phyloP scores from a whole-genome alignment of 208 protist species.

The Trichomonas vaginalis region DNA sequence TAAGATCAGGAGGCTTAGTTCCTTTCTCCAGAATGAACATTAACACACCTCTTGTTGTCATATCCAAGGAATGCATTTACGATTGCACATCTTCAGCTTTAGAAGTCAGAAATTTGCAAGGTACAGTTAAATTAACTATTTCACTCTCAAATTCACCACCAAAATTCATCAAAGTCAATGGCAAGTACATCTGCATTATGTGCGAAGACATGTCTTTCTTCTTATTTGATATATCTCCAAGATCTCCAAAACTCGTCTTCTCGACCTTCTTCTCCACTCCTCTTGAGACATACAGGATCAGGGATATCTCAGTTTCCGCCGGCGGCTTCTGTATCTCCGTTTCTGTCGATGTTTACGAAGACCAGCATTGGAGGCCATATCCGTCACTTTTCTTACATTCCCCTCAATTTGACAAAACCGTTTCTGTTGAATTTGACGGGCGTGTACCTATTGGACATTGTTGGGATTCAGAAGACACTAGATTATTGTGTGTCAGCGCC shows the following conservation, averaged over 20 bases:
- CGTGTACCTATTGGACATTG: neutral
- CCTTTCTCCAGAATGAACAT: neutral
- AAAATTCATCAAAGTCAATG: neutral
- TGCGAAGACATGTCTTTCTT: neutral
- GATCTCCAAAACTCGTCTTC: neutral
- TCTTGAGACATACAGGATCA: neutral
- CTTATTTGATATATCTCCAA: neutral
- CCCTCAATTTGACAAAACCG: neutral
- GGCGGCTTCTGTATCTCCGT: neutral
- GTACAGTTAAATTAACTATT: neutral
- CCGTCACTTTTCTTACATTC: neutral
- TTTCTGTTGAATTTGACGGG: neutral
- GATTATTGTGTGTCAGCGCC: neutral
- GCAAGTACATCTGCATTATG: neutral
- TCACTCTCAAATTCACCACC: neutral
- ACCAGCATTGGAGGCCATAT: neutral
- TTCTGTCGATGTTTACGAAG: neutral
- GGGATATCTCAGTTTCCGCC: neutral
- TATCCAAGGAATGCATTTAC: neutral
- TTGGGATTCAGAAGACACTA: neutral
- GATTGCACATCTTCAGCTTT: neutral
- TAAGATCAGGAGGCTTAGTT: neutral
- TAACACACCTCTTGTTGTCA: neutral
- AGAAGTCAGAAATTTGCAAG: neutral
- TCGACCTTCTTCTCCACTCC: neutral